Evolutionary conservation across 805 yeast genomes (phyloP).

Genomic region (Candida pini): DNA sequence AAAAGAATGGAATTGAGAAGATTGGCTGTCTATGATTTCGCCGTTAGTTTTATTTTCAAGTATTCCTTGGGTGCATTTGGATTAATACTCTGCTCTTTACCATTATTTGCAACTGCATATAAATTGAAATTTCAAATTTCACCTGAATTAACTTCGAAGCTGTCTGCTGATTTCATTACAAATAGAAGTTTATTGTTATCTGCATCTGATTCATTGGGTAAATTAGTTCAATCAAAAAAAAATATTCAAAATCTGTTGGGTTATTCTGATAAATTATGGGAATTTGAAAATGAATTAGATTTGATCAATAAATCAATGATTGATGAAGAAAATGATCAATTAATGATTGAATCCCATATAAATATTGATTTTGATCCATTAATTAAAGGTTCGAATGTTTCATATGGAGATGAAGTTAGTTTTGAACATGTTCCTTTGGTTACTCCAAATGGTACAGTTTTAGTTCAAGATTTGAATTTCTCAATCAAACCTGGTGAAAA

Average conservation of each 20-base stretch:
- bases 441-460: slow-evolving; percentile 76
- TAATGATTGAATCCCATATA: slow-evolving; percentile 10
- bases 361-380: slow-evolving; percentile 18
- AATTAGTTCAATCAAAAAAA: slow-evolving; percentile 78
- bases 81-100: slow-evolving; percentile 77
- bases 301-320: slow-evolving; percentile 34
- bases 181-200: slow-evolving; percentile 78
- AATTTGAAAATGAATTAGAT: slow-evolving; percentile 59
- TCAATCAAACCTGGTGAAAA: slow-evolving; percentile 78
- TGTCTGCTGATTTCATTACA: slow-evolving; percentile 82
- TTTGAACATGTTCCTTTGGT: slow-evolving; percentile 75
- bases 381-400: slow-evolving; percentile 29
- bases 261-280: slow-evolving; percentile 68
- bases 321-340: slow-evolving; percentile 21
- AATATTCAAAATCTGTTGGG: slow-evolving; percentile 81
- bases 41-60: slow-evolving; percentile 84
- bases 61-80: slow-evolving; percentile 97
- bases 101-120: slow-evolving; percentile 53
- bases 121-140: slow-evolving; percentile 39
- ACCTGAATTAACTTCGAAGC: slow-evolving; percentile 25
- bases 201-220: slow-evolving; percentile 84
- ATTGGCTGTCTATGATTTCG: slow-evolving; percentile 69
- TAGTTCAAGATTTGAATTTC: slow-evolving; percentile 63
- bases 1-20: slow-evolving; percentile 70
- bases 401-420: slow-evolving; percentile 55